Evolutionary conservation across 345 rosid genomes (phyloP), one percentile per base, ranked within the genome.

Genomic region (Psidium friedrichsthalianum): DNA sequence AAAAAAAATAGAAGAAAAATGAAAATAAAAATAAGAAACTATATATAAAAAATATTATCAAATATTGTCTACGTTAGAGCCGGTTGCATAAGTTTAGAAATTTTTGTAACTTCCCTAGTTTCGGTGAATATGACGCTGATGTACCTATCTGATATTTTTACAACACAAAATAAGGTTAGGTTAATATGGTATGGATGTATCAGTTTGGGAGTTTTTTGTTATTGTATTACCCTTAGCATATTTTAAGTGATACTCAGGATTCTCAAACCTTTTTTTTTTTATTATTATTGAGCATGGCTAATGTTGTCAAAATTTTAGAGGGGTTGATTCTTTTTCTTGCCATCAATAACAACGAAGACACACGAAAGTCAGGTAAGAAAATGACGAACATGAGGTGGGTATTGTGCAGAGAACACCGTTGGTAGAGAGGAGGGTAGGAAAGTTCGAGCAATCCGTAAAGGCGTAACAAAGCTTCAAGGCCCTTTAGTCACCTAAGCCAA

Each of bases 231-330:
- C 42, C 42, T 40, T 40, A 40, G 5, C 42, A 40, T 40, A 40
- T 40, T 40, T 40, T 20, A 55, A 2, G 24, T 20, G 7, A 0
- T 7, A 2, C 11, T 20, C 1, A 0, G 5, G 5, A 18, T 55
- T 55, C 24, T 7, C 18, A 15, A 6, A n/a, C n/a, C 15, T 52
- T 52, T 5, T 52, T 15, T 5, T 54, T 54, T 2, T 55, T 36
- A 36, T 55, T 55, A 55, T 55, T n/a, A n/a, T n/a, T n/a, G n/a
- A n/a, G 57, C 25, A 7, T 55, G 24, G 57, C 57, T 55, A 55
- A 20, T 55, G 9, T 55, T 55, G 57, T 55, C 57, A 55, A 3
- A 55, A 24, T 55, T 20, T 20, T 55, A 55, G 57, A 55, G 57
- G 21, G 57, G 24, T 55, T 55, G 0, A 55, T 55, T 55, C 9